phyloP scores from a whole-genome alignment of 2,329 filamentous ascomycete species.

The Ilyonectria mors-panacis region DNA sequence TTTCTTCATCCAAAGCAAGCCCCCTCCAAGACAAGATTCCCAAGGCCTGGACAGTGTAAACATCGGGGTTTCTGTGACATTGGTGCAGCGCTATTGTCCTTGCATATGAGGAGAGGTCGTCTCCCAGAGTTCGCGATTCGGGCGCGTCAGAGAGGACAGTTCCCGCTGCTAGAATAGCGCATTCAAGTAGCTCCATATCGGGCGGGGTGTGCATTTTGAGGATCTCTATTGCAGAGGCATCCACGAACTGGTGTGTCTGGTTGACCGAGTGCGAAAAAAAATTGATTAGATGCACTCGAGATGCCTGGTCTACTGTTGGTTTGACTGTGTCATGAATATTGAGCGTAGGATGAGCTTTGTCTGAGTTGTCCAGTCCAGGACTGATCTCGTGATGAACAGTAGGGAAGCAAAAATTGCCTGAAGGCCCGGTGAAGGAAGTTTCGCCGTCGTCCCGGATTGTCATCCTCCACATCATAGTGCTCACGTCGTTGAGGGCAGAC shows the following conservation, averaged over 20 bases:
- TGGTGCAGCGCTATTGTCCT: not conserved
- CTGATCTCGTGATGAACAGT: not conserved
- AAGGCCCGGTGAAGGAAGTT: conserved; percentile 7
- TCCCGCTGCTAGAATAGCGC: not conserved
- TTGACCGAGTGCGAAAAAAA: not conserved
- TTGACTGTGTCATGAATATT: not conserved
- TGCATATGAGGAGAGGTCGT: not conserved
- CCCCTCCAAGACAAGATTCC: conserved; percentile 11
- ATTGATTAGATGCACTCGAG: not conserved
- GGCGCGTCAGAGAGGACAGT: conserved; percentile 4
- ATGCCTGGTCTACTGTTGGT: not conserved
- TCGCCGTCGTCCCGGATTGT: conserved; percentile 1
- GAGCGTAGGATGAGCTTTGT: not conserved
- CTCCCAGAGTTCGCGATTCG: not conserved
- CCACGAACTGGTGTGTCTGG: conserved; percentile 9
- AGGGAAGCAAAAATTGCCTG: conserved; percentile 5
- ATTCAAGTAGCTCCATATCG: conserved; percentile 1
- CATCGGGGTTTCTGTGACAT: not conserved
- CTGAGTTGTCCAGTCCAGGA: not conserved
- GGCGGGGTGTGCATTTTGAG: not conserved
- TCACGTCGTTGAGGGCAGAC: not conserved
- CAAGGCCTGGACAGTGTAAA: conserved; percentile 1
- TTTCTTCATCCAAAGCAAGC: conserved; percentile 14
- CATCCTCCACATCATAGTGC: conserved; percentile 1
- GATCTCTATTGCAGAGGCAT: not conserved